Evolutionary conservation across 2,329 filamentous ascomycete genomes (phyloP).

Genomic region (Penicillium sp.): DNA sequence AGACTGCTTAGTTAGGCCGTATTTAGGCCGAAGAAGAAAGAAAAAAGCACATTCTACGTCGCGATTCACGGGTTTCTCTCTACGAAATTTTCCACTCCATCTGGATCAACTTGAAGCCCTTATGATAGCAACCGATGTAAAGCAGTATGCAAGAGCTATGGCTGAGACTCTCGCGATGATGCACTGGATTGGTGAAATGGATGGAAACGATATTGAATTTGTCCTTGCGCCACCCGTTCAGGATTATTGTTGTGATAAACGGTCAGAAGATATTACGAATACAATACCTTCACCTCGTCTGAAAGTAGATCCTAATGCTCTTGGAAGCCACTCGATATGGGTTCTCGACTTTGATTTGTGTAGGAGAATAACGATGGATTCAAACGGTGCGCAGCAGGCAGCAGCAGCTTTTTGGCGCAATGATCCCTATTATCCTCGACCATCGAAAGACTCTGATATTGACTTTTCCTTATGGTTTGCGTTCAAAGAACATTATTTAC

Average conservation of each 20-base stretch:
- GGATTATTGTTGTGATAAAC: background rate
- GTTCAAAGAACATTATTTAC: constrained; percentile 30
- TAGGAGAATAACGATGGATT: constrained; percentile 39
- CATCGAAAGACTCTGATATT: constrained; percentile 17
- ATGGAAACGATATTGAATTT: constrained; percentile 58
- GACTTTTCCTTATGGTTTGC: constrained; percentile 20
- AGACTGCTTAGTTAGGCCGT: constrained; percentile 53
- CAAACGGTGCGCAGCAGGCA: constrained; percentile 43
- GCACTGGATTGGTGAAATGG: constrained; percentile 50
- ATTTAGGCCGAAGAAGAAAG: constrained; percentile 44
- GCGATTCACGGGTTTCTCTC: constrained; percentile 30
- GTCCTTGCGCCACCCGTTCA: constrained; percentile 42
- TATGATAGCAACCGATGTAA: constrained; percentile 4
- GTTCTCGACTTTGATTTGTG: constrained; percentile 52
- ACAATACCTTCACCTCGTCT: background rate
- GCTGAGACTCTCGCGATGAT: constrained; percentile 53
- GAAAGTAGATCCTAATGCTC: constrained; percentile 4
- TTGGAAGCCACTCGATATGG: constrained; percentile 45
- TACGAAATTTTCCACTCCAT: constrained; percentile 54
- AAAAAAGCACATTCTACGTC: constrained; percentile 11
- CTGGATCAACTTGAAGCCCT: constrained; percentile 50
- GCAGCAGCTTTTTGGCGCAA: constrained; percentile 50
- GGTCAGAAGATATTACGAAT: background rate
- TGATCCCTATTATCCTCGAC: constrained; percentile 54
- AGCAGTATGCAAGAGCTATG: constrained; percentile 46